These are phyloP conservation scores for Roridomyces roridus DNA, from an alignment of 768 basidiomycete species.

Conservation along the genomic window DNA sequence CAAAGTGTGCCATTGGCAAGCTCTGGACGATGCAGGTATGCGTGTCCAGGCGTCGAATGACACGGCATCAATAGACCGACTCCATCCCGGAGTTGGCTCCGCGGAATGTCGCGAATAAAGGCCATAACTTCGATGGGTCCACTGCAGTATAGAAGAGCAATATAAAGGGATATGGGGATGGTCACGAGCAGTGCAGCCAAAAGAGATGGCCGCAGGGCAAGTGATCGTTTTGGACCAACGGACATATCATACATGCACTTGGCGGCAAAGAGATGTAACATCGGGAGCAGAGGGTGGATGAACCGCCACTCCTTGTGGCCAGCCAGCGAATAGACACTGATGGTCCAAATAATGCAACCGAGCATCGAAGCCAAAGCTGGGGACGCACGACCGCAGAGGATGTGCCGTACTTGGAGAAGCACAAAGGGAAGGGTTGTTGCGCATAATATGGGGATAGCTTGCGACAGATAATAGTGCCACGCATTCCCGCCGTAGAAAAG, in stretches of 20 bases:
- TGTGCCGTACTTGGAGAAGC: constrained; percentile 60
- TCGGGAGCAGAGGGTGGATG: constrained; percentile 87
- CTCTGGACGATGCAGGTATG: constrained; percentile 78
- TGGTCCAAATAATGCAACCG: constrained; percentile 62
- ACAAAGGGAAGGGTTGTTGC: constrained; percentile 77
- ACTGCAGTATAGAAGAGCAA: constrained; percentile 75
- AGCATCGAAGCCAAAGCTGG: constrained; percentile 51
- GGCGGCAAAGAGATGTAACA: constrained; percentile 81
- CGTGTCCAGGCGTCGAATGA: constrained; percentile 93
- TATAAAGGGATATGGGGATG: constrained; percentile 70
- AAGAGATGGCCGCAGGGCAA: constrained; percentile 41
- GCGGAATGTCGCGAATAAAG: constrained; percentile 63
- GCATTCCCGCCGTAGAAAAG: constrained; percentile 89
- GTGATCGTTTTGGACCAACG: constrained; percentile 22
- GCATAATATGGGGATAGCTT: constrained; percentile 85
- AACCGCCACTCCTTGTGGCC: constrained; percentile 99
- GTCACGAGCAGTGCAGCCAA: constrained; percentile 55
- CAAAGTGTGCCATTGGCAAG: constrained; percentile 70
- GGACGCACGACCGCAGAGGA: constrained; percentile 33
- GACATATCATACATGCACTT: constrained; percentile 67
- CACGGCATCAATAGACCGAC: constrained; percentile 95
- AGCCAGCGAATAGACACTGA: constrained; percentile 74
- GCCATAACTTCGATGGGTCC: constrained; percentile 81
- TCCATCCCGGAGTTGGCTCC: constrained; percentile 46
- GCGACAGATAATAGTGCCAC: constrained; percentile 90